Evolutionary conservation across 306 rosid genomes (phyloP).

Genomic region (Pyrus communis): DNA sequence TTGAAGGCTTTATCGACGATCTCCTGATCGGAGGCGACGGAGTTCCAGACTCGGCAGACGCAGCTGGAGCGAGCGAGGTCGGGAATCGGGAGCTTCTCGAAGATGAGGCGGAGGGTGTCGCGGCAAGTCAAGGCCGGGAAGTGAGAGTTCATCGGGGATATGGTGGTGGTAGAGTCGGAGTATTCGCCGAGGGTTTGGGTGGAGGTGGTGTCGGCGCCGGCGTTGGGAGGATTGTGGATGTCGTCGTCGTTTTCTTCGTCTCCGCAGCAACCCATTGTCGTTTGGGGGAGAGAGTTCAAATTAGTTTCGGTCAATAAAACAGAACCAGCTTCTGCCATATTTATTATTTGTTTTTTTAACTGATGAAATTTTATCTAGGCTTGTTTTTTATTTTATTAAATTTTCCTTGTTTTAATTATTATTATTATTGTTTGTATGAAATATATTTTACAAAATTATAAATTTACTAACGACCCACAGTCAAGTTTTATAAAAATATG

Average conservation of each 20-base stretch:
- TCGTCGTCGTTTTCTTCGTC: conserved; percentile 51
- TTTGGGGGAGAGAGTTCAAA: neutral
- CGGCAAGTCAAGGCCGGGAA: conserved; percentile 60
- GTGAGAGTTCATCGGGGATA: conserved; percentile 69
- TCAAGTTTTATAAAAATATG: too few relatives aligned
- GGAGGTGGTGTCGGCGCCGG: conserved; percentile 24
- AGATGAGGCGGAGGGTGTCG: conserved; percentile 74
- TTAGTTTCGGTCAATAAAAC: neutral
- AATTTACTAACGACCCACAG: too few relatives aligned
- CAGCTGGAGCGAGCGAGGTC: conserved; percentile 79
- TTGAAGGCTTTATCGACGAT: conserved; percentile 45
- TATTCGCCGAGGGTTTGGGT: neutral
- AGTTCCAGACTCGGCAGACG: conserved; percentile 81
- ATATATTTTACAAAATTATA: too few relatives aligned
- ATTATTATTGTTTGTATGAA: too few relatives aligned
- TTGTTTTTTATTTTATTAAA: too few relatives aligned
- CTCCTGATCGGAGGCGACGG: conserved; percentile 75
- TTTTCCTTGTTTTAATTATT: too few relatives aligned
- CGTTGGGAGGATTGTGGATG: conserved; percentile 17
- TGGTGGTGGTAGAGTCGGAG: conserved; percentile 19
- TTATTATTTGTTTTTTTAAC: too few relatives aligned
- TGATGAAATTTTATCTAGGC: too few relatives aligned
- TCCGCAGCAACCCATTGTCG: conserved; percentile 52
- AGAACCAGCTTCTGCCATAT: neutral
- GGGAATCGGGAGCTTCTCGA: conserved; percentile 56